phyloP scores from a whole-genome alignment of 2,329 filamentous ascomycete genomes.

The Whalleya microplaca region DNA sequence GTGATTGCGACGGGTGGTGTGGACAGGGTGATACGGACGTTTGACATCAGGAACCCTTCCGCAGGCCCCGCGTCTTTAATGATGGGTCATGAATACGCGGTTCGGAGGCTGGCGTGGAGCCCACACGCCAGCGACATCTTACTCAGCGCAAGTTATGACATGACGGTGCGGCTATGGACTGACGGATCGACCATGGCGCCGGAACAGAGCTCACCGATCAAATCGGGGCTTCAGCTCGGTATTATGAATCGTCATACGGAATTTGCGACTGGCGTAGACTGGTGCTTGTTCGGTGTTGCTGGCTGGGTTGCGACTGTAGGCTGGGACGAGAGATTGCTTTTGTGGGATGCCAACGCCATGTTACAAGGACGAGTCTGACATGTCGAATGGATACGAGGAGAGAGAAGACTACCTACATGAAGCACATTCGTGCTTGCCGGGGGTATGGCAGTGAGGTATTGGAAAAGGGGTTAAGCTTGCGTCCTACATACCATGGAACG shows the following conservation, averaged over 20 bases:
- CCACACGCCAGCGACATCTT: constrained; percentile 90
- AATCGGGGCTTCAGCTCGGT: constrained; percentile 73
- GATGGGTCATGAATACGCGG: constrained; percentile 87
- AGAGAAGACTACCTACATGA: not conserved
- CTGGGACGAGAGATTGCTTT: constrained; percentile 88
- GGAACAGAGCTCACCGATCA: constrained; percentile 39
- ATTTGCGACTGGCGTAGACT: constrained; percentile 94
- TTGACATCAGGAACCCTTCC: constrained; percentile 80
- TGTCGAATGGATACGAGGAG: too few relatives aligned
- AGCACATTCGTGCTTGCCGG: not conserved
- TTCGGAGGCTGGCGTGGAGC: constrained; percentile 85
- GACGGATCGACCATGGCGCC: constrained; percentile 61
- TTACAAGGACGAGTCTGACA: constrained; percentile 27
- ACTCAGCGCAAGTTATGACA: constrained; percentile 92
- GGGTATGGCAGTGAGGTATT: not conserved
- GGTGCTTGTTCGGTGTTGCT: constrained; percentile 94
- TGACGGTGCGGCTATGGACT: constrained; percentile 94
- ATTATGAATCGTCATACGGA: constrained; percentile 93
- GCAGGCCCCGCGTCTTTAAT: constrained; percentile 75
- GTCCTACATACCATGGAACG: not conserved
- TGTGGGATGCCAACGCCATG: constrained; percentile 78
- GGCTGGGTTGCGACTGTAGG: constrained; percentile 95
- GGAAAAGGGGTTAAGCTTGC: not conserved
- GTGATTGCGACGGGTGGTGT: constrained; percentile 88
- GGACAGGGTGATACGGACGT: constrained; percentile 83